Evolutionary conservation across 2,329 filamentous ascomycete species (phyloP), one percentile per base, ranked within the genome.

Genomic region (Aspergillus ibericus): DNA sequence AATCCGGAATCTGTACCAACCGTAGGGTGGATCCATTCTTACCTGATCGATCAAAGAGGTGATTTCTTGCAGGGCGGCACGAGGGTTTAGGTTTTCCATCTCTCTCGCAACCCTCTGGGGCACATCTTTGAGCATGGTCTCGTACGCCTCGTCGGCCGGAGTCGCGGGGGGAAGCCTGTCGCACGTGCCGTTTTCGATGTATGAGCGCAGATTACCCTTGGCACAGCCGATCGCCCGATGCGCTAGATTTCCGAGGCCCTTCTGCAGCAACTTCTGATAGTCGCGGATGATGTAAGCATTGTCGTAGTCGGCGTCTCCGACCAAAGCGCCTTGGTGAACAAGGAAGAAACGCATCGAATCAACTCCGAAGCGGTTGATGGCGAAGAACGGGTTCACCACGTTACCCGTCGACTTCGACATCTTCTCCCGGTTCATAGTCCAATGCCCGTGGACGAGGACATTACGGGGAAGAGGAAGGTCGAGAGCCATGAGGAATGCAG

Each of bases 351-450:
- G 88, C 82, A 99, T 87, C 0, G 88, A 83, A 72, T 99, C 96
- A 4, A 92, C 81, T 2, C 92, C 92, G 77, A 92, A 99, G 6
- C 93, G 85, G 63, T 96, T 88, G 49, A 98, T 84, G 12, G 95
- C 95, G 66, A 92, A 92, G 71, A 96, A 92, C 0, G 95, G 95
- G 70, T 96, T 95, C 44, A 99, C 93, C 1, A 96, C 93, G 72
- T 97, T 97, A 62, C 95, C 95, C 2, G 89, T 86, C 1, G 91
- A 96, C 75, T 99, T 99, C 61, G 93, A 93, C 93, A 99, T 99
- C 76, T 99, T 99, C 66, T 88, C 85, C 54, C 86, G 86, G 56
- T 90, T 91, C 77, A 99, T 88, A 13, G 92, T 96, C 95, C 96
- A 99, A 74, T 99, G 95, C 2, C 89, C 92, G 72, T 99, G 95